Conservation (phyloP, 106 monocot genomes). For the Xerophyta viscosa region DNA sequence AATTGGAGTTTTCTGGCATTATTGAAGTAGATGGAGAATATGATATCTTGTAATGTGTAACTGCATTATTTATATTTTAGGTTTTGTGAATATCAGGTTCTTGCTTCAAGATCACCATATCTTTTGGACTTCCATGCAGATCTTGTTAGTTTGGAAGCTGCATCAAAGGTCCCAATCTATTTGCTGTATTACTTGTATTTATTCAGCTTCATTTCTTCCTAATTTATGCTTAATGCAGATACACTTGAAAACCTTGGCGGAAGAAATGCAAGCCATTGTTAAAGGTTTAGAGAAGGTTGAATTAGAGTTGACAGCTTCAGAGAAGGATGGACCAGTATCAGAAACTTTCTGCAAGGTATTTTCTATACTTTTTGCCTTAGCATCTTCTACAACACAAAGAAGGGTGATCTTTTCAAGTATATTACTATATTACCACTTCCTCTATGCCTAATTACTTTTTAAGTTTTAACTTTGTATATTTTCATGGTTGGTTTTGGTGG, state of each 20-base stretch:
- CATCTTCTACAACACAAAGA: too few relatives aligned
- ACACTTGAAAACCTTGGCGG: constrained; percentile 82
- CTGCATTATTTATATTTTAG: constrained; percentile 23
- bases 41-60: too few relatives aligned
- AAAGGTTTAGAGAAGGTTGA: constrained; percentile 92
- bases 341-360: constrained; percentile 81
- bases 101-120: constrained; percentile 71
- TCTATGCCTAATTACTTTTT: too few relatives aligned
- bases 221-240: constrained; percentile 26
- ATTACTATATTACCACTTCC: too few relatives aligned
- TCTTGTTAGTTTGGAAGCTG: constrained; percentile 74
- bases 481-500: too few relatives aligned
- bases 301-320: constrained; percentile 63
- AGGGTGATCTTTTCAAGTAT: too few relatives aligned
- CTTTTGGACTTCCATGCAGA: constrained; percentile 79
- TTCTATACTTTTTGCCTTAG: too few relatives aligned
- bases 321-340: constrained; percentile 96
- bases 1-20: not conserved
- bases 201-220: constrained; percentile 7
- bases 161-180: constrained; percentile 67
- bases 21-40: not conserved
- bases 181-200: constrained; percentile 1
- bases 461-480: too few relatives aligned
- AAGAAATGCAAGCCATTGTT: constrained; percentile 97
- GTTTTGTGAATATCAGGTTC: constrained; percentile 68